Evolutionary conservation across 2,329 filamentous ascomycete genomes (phyloP).

Genomic region (Beauveria sp.): DNA sequence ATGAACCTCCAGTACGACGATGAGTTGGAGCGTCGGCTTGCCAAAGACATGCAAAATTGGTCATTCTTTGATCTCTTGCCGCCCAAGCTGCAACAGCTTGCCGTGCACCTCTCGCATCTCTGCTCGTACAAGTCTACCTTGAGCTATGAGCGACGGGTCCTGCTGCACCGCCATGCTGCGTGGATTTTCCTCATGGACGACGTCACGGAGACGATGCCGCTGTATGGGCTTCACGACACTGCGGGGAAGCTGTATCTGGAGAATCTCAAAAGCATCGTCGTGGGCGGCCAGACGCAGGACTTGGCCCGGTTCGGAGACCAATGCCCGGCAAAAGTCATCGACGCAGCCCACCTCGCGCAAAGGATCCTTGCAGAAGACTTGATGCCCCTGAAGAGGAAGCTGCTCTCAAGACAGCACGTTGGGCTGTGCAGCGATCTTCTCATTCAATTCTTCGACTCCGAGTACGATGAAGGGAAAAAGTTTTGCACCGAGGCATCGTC

Average conservation of each 20-base stretch:
- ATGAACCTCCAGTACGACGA: neutral
- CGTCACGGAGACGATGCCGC: conserved; percentile 3
- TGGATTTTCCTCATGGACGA: conserved; percentile 10
- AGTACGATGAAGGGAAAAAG: conserved; percentile 1
- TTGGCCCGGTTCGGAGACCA: neutral
- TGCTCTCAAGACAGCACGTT: neutral
- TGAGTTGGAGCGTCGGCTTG: neutral
- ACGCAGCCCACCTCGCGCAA: neutral
- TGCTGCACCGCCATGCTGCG: conserved; percentile 3
- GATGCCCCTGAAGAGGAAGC: conserved; percentile 3
- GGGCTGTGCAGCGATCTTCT: neutral
- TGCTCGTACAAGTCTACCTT: neutral
- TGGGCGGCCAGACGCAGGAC: neutral
- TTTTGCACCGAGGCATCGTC: conserved; percentile 4
- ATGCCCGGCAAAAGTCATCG: neutral
- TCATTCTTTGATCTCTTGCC: conserved; percentile 35
- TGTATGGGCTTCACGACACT: conserved; percentile 3
- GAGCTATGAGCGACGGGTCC: conserved; percentile 2
- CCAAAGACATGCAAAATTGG: neutral
- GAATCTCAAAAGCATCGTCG: conserved; percentile 3
- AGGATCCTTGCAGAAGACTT: conserved; percentile 3
- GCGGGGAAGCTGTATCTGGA: conserved; percentile 5
- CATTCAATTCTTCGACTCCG: conserved; percentile 1
- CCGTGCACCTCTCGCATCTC: neutral
- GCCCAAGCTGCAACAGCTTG: neutral